These are phyloP conservation scores for Sugiyamaella novakii DNA, from an alignment of 1,139 yeast species.

Conservation along the genomic window DNA sequence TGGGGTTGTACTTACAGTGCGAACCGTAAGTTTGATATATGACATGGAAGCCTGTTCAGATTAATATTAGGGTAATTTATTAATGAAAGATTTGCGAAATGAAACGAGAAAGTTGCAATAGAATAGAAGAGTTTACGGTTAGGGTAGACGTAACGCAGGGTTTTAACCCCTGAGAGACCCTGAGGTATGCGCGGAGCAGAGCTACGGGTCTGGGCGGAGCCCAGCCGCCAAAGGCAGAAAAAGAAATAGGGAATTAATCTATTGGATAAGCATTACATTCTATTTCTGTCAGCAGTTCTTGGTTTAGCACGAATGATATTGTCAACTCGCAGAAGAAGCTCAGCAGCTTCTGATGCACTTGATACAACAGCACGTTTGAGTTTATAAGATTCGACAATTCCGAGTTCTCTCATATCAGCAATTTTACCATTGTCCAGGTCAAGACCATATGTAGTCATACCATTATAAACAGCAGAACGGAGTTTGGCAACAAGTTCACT, in stretches of 20 bases:
- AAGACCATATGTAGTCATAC: constrained; percentile 87
- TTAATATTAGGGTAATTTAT: too few relatives aligned
- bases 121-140: too few relatives aligned
- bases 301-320: constrained; percentile 97
- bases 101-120: too few relatives aligned
- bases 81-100: too few relatives aligned
- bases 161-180: too few relatives aligned
- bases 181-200: background rate
- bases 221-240: background rate
- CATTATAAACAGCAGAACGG: constrained; percentile 90
- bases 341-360: constrained; percentile 96
- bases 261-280: constrained; percentile 22
- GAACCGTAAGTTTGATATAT: too few relatives aligned
- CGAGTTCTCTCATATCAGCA: constrained; percentile 93
- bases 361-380: constrained; percentile 93
- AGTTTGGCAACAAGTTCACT: constrained; percentile 88
- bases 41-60: too few relatives aligned
- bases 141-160: too few relatives aligned
- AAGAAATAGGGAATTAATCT: background rate
- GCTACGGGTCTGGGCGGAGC: background rate
- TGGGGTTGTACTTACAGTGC: too few relatives aligned
- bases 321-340: constrained; percentile 90
- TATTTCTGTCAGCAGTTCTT: constrained; percentile 86
- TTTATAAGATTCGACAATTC: constrained; percentile 89
- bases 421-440: constrained; percentile 81